phyloP scores from a whole-genome alignment of 2,329 filamentous ascomycete species.

The Fusarium mangiferae region DNA sequence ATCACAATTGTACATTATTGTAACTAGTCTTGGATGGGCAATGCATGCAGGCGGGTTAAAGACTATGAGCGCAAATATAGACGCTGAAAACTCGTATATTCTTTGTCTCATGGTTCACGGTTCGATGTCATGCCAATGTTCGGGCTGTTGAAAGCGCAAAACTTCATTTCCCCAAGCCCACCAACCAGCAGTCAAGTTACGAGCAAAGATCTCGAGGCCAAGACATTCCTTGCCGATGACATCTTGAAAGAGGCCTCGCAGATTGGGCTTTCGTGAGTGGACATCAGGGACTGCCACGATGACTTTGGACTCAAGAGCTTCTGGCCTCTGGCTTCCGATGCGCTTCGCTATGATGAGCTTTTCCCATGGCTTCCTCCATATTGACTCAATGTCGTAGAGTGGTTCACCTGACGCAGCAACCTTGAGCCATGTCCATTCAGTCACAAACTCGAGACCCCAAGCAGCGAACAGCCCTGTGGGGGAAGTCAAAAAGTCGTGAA shows the following conservation, averaged over 20 bases:
- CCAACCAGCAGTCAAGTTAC: slow-evolving; percentile 79
- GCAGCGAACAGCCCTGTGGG: slow-evolving; percentile 67
- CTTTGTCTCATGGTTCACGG: slow-evolving; percentile 13
- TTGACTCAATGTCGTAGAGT: slow-evolving; percentile 67
- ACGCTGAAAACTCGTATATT: slow-evolving; percentile 35
- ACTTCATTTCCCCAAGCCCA: slow-evolving; percentile 82
- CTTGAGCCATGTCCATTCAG: slow-evolving; percentile 86
- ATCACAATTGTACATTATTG: slow-evolving; percentile 49
- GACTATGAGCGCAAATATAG: slow-evolving; percentile 39
- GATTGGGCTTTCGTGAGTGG: slow-evolving; percentile 81
- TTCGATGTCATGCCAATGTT: slow-evolving; percentile 56
- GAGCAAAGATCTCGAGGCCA: slow-evolving; percentile 81
- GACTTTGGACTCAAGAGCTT: slow-evolving; percentile 57
- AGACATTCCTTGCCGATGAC: slow-evolving; percentile 62
- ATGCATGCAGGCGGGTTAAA: slow-evolving; percentile 36
- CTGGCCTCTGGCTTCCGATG: slow-evolving; percentile 43
- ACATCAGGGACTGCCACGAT: slow-evolving; percentile 78
- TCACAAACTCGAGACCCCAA: slow-evolving; percentile 73
- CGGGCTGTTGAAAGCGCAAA: slow-evolving; percentile 72
- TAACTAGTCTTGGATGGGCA: slow-evolving; percentile 40
- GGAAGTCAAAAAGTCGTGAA: slow-evolving; percentile 64
- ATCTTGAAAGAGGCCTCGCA: slow-evolving; percentile 68
- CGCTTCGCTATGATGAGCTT: slow-evolving; percentile 71
- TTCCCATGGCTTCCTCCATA: slow-evolving; percentile 82
- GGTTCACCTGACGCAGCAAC: slow-evolving; percentile 73